phyloP scores from a whole-genome alignment of 2,329 filamentous ascomycete species.

The Cladosporium phlei region DNA sequence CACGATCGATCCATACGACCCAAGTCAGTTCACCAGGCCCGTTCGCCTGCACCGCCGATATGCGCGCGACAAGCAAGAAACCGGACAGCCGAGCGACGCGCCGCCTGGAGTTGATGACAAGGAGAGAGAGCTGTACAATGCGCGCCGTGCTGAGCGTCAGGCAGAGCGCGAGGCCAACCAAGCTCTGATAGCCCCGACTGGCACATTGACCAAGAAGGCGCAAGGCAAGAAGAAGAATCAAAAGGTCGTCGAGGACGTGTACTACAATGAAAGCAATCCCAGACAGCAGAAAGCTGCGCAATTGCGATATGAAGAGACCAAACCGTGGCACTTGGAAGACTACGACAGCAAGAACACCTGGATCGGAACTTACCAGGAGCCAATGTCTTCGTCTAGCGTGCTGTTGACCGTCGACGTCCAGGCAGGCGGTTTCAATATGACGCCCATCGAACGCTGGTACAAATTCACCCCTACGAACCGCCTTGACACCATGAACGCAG shows the following conservation, averaged over 20 bases:
- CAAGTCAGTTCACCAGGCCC: slow-evolving; percentile 78
- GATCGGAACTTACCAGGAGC: slow-evolving; percentile 86
- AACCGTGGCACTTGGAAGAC: slow-evolving; percentile 96
- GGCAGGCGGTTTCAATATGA: slow-evolving; percentile 67
- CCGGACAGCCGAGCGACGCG: slow-evolving; percentile 27
- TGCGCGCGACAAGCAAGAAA: slow-evolving; percentile 58
- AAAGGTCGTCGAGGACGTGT: slow-evolving; percentile 83
- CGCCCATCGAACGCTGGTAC: slow-evolving; percentile 95
- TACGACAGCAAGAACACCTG: slow-evolving; percentile 93
- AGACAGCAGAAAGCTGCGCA: slow-evolving; percentile 64
- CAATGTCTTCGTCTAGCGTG: slow-evolving; percentile 74
- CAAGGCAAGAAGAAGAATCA: slow-evolving; percentile 55
- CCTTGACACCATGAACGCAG: slow-evolving; percentile 64
- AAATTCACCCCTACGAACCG: slow-evolving; percentile 66
- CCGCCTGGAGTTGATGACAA: slow-evolving; percentile 55
- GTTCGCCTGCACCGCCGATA: slow-evolving; percentile 87
- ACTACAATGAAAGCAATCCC: slow-evolving; percentile 69
- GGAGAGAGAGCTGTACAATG: slow-evolving; percentile 55
- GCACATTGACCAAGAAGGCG: slow-evolving; percentile 56
- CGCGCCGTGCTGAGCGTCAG: slow-evolving; percentile 68
- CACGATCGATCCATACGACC: slow-evolving; percentile 61
- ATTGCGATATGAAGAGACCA: slow-evolving; percentile 82
- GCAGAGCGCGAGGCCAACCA: slow-evolving; percentile 81
- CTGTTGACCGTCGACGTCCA: slow-evolving; percentile 63
- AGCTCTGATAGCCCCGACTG: slow-evolving; percentile 85